A percentile compares a stretch with the other conserved stretches of the same genome.
Conservation (phyloP, 306 rosid species). For the Glycyrrhiza uralensis region DNA sequence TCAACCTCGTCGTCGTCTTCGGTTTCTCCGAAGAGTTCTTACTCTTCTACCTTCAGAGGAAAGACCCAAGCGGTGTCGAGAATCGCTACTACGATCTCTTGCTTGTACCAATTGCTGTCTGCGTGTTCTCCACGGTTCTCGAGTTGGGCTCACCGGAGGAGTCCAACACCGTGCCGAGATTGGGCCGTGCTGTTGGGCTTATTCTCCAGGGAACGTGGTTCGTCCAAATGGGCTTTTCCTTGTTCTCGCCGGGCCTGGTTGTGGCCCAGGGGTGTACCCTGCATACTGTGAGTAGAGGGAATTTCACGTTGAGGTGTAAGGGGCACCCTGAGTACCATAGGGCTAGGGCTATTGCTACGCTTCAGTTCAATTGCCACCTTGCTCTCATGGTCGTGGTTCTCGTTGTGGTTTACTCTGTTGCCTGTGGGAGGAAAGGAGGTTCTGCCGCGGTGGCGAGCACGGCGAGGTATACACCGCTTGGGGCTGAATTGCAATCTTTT, state of each 20-base stretch:
- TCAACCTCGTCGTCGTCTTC: conserved; percentile 44
- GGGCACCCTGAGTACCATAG: conserved; percentile 76
- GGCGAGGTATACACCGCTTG: conserved; percentile 46
- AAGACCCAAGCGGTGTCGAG: conserved; percentile 66
- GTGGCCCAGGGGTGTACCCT: conserved; percentile 62
- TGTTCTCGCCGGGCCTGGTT: conserved; percentile 46
- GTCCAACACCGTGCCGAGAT: conserved; percentile 34
- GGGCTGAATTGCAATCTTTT: conserved; percentile 46
- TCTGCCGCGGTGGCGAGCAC: background rate
- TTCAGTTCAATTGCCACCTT: conserved; percentile 92
- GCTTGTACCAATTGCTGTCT: conserved; percentile 57
- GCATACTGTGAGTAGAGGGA: conserved; percentile 64
- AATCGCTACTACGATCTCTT: conserved; percentile 74
- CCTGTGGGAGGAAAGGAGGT: conserved; percentile 33
- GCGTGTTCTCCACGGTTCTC: conserved; percentile 51
- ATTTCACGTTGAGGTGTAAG: conserved; percentile 65
- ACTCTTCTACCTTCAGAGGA: conserved; percentile 68
- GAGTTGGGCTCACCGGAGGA: conserved; percentile 47
- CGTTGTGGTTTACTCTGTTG: conserved; percentile 41
- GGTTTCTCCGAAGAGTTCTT: conserved; percentile 75
- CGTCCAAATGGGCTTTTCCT: conserved; percentile 68
- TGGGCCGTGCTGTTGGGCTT: conserved; percentile 69
- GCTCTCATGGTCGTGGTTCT: conserved; percentile 53
- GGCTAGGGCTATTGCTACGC: conserved; percentile 90
- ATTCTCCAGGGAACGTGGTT: conserved; percentile 81